Evolutionary conservation across 495 filamentous ascomycete species (phyloP).

Genomic region (Hyaloscypha hepaticicola): DNA sequence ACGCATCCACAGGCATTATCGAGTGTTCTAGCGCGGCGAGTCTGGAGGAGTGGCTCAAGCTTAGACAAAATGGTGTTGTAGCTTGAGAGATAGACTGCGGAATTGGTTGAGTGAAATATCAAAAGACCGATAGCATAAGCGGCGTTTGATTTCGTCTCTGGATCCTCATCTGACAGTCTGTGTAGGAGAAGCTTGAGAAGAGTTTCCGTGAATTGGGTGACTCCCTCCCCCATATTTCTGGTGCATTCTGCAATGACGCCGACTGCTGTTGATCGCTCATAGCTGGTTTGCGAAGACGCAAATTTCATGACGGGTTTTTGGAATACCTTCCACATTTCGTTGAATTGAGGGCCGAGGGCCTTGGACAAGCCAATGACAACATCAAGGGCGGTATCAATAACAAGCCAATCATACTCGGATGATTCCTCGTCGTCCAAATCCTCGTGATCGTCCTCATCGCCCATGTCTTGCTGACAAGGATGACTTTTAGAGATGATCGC

Average conservation of each 20-base stretch:
- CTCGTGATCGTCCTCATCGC: constrained; percentile 68
- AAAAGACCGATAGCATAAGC: constrained; percentile 87
- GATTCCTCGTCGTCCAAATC: constrained; percentile 67
- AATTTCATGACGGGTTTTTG: constrained; percentile 88
- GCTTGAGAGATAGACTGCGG: constrained; percentile 65
- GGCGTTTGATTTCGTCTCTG: constrained; percentile 91
- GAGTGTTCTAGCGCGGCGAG: constrained; percentile 70
- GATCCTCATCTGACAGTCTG: constrained; percentile 84
- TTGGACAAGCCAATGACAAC: constrained; percentile 78
- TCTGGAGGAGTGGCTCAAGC: constrained; percentile 79
- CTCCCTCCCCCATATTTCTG: constrained; percentile 72
- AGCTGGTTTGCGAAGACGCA: constrained; percentile 75
- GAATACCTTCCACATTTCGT: constrained; percentile 88
- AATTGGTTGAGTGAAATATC: constrained; percentile 72
- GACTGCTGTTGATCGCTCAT: constrained; percentile 84
- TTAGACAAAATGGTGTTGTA: constrained; percentile 76
- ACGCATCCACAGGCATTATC: constrained; percentile 96
- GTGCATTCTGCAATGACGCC: constrained; percentile 93
- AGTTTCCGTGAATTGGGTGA: constrained; percentile 72
- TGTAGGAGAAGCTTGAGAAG: constrained; percentile 83
- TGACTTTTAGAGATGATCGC: constrained; percentile 81
- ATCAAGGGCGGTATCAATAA: constrained; percentile 91
- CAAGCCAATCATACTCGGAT: constrained; percentile 96
- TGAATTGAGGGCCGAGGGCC: constrained; percentile 78
- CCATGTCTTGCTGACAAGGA: constrained; percentile 88